These are phyloP conservation scores for Geotrichum bryndzae DNA, from an alignment of 1,139 yeast genomes.

Conservation along the genomic window DNA sequence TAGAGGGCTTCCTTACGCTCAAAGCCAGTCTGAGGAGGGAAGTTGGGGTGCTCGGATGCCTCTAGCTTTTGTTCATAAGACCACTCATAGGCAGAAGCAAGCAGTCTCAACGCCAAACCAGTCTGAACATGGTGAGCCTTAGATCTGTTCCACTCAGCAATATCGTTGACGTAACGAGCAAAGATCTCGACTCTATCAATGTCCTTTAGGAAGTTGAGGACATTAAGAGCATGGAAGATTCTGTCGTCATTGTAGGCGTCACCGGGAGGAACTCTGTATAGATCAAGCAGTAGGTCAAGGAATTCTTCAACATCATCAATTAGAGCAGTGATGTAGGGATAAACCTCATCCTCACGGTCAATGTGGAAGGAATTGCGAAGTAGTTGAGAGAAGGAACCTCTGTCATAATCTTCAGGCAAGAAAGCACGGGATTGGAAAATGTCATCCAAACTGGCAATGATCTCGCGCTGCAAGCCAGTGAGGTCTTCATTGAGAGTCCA, in stretches of 20 bases:
- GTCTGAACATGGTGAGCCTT: constrained; percentile 73
- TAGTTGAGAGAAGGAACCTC: constrained; percentile 47
- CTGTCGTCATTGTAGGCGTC: constrained; percentile 84
- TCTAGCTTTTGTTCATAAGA: constrained; percentile 54
- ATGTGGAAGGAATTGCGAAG: constrained; percentile 49
- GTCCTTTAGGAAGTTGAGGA: constrained; percentile 69
- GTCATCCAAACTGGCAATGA: constrained; percentile 51
- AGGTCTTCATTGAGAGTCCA: constrained; percentile 55
- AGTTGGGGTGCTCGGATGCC: constrained; percentile 56
- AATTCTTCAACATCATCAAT: constrained; percentile 57
- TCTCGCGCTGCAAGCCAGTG: constrained; percentile 56
- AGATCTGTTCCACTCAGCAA: constrained; percentile 59
- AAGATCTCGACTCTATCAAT: constrained; percentile 77
- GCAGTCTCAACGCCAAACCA: constrained; percentile 69
- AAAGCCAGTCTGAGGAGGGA: constrained; percentile 75
- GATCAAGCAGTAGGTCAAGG: constrained; percentile 59
- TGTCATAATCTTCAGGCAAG: constrained; percentile 50
- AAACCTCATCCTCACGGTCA: constrained; percentile 66
- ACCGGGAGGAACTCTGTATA: constrained; percentile 70
- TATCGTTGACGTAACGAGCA: constrained; percentile 67
- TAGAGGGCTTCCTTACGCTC: constrained; percentile 72
- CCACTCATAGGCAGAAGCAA: constrained; percentile 79
- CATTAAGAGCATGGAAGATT: constrained; percentile 71
- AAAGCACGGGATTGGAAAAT: constrained; percentile 53
- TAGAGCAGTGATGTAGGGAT: constrained; percentile 46